Conservation (phyloP, 177 flowering plant species). For the Telopea speciosissima region DNA sequence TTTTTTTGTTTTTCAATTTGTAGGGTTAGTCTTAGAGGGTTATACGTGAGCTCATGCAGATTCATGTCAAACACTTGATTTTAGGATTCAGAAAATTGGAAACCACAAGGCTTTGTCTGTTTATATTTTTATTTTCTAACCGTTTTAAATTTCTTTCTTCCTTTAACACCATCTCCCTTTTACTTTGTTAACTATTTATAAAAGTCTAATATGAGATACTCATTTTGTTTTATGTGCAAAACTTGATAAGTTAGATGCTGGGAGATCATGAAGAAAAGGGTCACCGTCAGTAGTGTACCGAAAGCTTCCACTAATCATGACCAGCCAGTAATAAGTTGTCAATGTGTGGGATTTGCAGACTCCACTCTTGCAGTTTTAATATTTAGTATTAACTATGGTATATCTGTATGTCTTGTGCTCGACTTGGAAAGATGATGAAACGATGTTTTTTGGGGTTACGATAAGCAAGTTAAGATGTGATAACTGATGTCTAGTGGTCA, state of each 20-base stretch:
- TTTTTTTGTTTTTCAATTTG: too few relatives aligned
- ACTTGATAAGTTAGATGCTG: slow-evolving; percentile 93
- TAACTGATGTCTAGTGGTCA: slow-evolving; percentile 80
- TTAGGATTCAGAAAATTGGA: too few relatives aligned
- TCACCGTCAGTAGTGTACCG: slow-evolving; percentile 41
- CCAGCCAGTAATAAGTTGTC: slow-evolving; percentile 59
- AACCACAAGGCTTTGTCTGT: too few relatives aligned
- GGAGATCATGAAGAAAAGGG: slow-evolving; percentile 57
- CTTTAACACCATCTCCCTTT: too few relatives aligned
- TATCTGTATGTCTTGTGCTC: slow-evolving; percentile 77
- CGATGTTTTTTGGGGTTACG: slow-evolving; percentile 92
- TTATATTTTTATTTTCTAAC: too few relatives aligned
- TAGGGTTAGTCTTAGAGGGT: too few relatives aligned
- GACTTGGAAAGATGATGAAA: slow-evolving; percentile 99
- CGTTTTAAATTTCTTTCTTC: too few relatives aligned
- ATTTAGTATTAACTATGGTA: not conserved
- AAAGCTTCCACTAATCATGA: slow-evolving; percentile 87
- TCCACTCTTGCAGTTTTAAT: not conserved
- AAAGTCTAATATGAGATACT: too few relatives aligned
- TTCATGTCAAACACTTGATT: too few relatives aligned
- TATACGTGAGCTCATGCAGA: too few relatives aligned
- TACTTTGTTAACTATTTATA: too few relatives aligned
- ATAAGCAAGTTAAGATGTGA: slow-evolving; percentile 98
- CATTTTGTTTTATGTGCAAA: too few relatives aligned
- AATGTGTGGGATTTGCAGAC: not conserved